Base-by-base conservation (phyloP, 306 rosid species). In the Medicago ruthenica region DNA sequence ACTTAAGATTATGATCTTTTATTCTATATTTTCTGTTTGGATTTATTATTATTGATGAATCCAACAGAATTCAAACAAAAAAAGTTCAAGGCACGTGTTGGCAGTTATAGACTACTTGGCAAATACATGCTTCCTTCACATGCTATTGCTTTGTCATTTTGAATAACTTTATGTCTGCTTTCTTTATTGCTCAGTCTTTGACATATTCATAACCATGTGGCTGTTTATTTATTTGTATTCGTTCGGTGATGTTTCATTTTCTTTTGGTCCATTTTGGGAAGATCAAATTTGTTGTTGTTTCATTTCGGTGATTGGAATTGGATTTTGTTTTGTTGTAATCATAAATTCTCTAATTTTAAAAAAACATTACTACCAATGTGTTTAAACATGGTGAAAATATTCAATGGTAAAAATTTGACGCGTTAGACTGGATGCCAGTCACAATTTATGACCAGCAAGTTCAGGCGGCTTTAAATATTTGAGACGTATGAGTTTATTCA, bases 171-270 rank as follows among this genome's bases (percentile, higher is more conserved):
- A 21, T 75, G 22, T 31, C 16, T 55, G 69, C 66, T 37, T 27
- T 24, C 14, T 21, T 79, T 31, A 21, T 44, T 16, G 69, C 44
- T 42, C 76, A 20, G 61, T 20, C 2, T 24, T 64, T 21, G 1
- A 67, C 79, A 78, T 41, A 74, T 77, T 50, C 86, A 76, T 61
- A 71, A 51, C 51, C 91, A 86, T 76, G 87, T 85, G 87, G 16
- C 72, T 71, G 18, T 45, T 55, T 77, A 53, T 17, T 71, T 42
- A 54, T 63, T 53, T 70, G 62, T 76, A 62, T 51, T 80, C 34
- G 73, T 67, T 82, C 48, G 75, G 71, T 57, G 76, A 47, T 76
- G 57, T 82, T 76, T 82, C 7, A 9, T 60, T 27, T 60, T 24
- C 20, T 60, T 60, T 60, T 60, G 66, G 66, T 27, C 18, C 4